Percentiles rank a stretch among this genome's conserved stretches.
phyloP scores from a whole-genome alignment of 176 grass and related monocot species.

The Carex myosuroides region DNA sequence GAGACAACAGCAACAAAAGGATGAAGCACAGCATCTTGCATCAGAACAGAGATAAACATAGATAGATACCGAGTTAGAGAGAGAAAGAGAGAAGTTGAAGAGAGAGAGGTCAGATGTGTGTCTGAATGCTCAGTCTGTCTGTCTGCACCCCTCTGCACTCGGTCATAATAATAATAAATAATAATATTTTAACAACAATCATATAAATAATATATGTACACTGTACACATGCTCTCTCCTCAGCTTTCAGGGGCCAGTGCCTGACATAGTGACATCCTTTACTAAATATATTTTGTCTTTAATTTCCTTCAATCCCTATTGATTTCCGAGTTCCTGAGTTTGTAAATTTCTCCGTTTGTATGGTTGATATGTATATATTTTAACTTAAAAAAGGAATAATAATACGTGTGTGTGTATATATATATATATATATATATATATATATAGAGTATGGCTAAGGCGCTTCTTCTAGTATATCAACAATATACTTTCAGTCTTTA shows the following conservation, averaged over 20 bases:
- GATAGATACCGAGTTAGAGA: slow-evolving; percentile 20
- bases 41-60: slow-evolving; percentile 38
- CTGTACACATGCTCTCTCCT: background rate
- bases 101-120: slow-evolving; percentile 26
- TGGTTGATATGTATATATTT: background rate
- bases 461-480: too few relatives aligned
- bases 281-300: slow-evolving; percentile 3
- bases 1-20: slow-evolving; percentile 63
- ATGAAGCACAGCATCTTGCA: slow-evolving; percentile 59
- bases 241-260: background rate
- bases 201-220: slow-evolving; percentile 6
- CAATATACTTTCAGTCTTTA: too few relatives aligned
- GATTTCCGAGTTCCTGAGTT: background rate
- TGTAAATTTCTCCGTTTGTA: background rate
- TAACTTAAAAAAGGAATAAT: background rate
- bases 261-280: background rate
- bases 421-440: background rate
- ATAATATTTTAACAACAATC: slow-evolving; percentile 6
- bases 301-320: background rate
- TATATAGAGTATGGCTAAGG: background rate
- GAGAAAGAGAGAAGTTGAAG: background rate
- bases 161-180: slow-evolving; percentile 9
- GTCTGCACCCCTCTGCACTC: background rate
- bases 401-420: too few relatives aligned
- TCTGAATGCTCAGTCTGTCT: slow-evolving; percentile 59